Evolutionary conservation across 495 filamentous ascomycete genomes (phyloP).

Genomic region (Penicillium malachiteum): DNA sequence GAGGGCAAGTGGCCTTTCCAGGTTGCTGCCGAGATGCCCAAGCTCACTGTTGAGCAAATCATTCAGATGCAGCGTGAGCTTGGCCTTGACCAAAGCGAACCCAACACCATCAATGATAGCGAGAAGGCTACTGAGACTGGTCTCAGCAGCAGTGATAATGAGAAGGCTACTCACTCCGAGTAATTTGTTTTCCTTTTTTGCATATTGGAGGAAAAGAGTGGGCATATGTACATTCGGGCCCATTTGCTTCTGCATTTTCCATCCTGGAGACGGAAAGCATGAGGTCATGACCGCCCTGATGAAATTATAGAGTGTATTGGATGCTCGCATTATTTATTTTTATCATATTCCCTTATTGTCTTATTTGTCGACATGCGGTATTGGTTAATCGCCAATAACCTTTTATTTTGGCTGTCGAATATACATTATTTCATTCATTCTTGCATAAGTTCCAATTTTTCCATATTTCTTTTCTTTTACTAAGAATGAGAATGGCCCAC

Average conservation of each 20-base stretch:
- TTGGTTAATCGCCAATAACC: constrained; percentile 11
- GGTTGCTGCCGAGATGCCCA: constrained; percentile 35
- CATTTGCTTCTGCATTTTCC: constrained; percentile 17
- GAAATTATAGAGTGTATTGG: constrained; percentile 16
- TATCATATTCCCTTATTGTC: neutral
- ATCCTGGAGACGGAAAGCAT: constrained; percentile 25
- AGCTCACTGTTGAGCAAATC: constrained; percentile 38
- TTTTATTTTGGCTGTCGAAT: constrained; percentile 6
- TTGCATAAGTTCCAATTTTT: neutral
- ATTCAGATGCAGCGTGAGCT: constrained; percentile 29
- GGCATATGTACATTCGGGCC: constrained; percentile 8
- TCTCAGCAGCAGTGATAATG: constrained; percentile 29
- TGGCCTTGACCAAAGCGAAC: constrained; percentile 24
- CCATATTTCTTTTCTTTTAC: no score
- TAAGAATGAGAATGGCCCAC: neutral
- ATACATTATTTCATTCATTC: neutral
- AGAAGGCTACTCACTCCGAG: constrained; percentile 18
- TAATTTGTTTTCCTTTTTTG: constrained; percentile 9
- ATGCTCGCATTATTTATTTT: constrained; percentile 17
- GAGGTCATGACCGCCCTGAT: constrained; percentile 12
- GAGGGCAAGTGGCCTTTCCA: constrained; percentile 39
- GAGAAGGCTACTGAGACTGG: constrained; percentile 33
- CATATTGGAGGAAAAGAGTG: neutral
- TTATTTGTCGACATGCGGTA: constrained; percentile 8
- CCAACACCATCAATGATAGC: constrained; percentile 11